Evolutionary conservation across 2,329 filamentous ascomycete genomes (phyloP).

Genomic region (Penicillium sumatraense): DNA sequence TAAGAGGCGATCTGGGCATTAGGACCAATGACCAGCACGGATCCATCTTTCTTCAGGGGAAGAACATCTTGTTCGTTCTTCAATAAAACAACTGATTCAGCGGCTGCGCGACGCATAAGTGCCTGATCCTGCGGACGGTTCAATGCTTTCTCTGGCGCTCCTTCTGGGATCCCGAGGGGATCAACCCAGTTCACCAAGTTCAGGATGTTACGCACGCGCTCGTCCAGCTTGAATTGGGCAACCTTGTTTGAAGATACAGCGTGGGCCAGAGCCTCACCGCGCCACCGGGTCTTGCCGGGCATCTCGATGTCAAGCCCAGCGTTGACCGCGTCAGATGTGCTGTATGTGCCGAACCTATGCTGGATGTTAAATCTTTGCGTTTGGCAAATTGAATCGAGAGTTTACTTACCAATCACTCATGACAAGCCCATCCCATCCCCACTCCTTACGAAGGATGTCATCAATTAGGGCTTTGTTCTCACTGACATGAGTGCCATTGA

Average conservation of each 20-base stretch:
- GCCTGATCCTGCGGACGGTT: slow-evolving; percentile 67
- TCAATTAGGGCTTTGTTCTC: slow-evolving; percentile 48
- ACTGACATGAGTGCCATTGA: slow-evolving; percentile 56
- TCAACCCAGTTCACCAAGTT: slow-evolving; percentile 64
- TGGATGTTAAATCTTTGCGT: not conserved
- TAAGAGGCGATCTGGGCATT: slow-evolving; percentile 55
- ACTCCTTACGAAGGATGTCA: slow-evolving; percentile 51
- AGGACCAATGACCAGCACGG: slow-evolving; percentile 59
- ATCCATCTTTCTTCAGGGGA: slow-evolving; percentile 56
- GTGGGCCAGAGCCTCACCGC: slow-evolving; percentile 44
- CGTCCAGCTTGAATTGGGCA: slow-evolving; percentile 58
- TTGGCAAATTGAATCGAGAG: not conserved
- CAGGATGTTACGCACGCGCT: slow-evolving; percentile 62
- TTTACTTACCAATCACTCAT: slow-evolving; percentile 51
- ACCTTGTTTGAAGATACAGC: slow-evolving; percentile 62
- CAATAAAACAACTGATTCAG: slow-evolving; percentile 72
- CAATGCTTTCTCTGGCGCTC: slow-evolving; percentile 57
- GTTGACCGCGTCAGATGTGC: slow-evolving; percentile 48
- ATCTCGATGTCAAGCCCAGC: slow-evolving; percentile 54
- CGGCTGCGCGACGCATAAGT: slow-evolving; percentile 67
- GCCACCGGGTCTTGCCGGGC: slow-evolving; percentile 52
- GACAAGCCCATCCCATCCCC: slow-evolving; percentile 51
- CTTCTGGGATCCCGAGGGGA: slow-evolving; percentile 59
- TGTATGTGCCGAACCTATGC: slow-evolving; percentile 52
- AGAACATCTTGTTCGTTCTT: slow-evolving; percentile 71